A percentile compares a stretch with the other conserved stretches of the same genome.
These are phyloP conservation scores for Phellinidium pouzarii DNA, from an alignment of 1,284 basidiomycete species.

Conservation along the genomic window DNA sequence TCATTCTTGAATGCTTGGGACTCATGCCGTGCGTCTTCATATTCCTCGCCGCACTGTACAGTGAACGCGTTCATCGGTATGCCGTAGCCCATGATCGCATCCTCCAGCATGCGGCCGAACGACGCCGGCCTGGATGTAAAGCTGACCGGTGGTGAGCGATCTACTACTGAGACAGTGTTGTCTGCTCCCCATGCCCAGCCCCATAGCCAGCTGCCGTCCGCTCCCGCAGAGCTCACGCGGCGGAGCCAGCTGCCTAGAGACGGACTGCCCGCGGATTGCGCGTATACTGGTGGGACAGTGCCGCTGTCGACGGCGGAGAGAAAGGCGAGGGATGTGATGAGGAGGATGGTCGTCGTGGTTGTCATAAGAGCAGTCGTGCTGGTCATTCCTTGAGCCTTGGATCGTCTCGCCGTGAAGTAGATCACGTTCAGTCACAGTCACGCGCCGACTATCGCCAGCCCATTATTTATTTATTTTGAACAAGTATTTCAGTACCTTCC, in stretches of 20 bases:
- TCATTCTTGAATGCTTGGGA: not conserved
- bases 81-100: slow-evolving; percentile 69
- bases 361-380: slow-evolving; percentile 1
- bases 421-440: not conserved
- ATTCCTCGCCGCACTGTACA: slow-evolving; percentile 38
- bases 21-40: no score
- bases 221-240: slow-evolving; percentile 23
- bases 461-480: not conserved
- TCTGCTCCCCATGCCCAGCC: slow-evolving; percentile 61
- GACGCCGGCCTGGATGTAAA: slow-evolving; percentile 62
- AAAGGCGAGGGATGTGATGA: not conserved
- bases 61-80: slow-evolving; percentile 73
- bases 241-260: slow-evolving; percentile 24
- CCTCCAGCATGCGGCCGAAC: slow-evolving; percentile 66
- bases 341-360: not conserved
- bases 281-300: not conserved
- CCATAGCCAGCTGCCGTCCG: slow-evolving; percentile 35
- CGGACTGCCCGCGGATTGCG: not conserved
- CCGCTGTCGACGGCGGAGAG: not conserved
- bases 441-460: not conserved
- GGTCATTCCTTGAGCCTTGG: not conserved
- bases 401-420: not conserved
- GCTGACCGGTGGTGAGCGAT: slow-evolving; percentile 55
- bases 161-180: slow-evolving; percentile 72
- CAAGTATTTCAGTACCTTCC: not conserved